Conservation (phyloP, 306 rosid species). For the Amphicarpaea edgeworthii region DNA sequence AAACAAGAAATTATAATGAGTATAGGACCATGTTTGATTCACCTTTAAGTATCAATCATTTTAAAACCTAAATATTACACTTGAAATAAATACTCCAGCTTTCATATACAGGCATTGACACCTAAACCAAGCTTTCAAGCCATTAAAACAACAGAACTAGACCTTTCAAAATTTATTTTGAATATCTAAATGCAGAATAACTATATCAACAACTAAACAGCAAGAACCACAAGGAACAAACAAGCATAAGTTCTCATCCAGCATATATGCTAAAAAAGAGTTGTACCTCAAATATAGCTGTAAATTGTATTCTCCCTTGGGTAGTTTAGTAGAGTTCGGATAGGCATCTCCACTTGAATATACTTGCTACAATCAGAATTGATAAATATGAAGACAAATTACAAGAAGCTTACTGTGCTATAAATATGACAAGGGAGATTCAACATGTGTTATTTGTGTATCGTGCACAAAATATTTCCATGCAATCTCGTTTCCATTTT, state of each 20-base stretch:
- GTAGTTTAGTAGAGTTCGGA: constrained; percentile 74
- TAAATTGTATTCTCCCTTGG: constrained; percentile 92
- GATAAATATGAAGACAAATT: constrained; percentile 38
- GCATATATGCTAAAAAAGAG: constrained; percentile 45
- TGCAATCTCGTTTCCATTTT: background rate
- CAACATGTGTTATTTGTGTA: background rate
- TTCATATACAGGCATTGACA: constrained; percentile 18
- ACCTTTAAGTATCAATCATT: constrained; percentile 5
- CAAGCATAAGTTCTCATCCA: constrained; percentile 32
- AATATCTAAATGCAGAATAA: constrained; percentile 33
- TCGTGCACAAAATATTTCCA: background rate
- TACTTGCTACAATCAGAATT: constrained; percentile 63
- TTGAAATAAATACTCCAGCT: constrained; percentile 19
- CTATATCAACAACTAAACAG: constrained; percentile 8
- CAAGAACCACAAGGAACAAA: constrained; percentile 39
- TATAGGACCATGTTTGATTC: constrained; percentile 20
- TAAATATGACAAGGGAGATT: background rate
- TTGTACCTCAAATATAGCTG: constrained; percentile 77
- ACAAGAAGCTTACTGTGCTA: background rate
- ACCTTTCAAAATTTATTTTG: constrained; percentile 8
- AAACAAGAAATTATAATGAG: constrained; percentile 46
- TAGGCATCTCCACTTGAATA: constrained; percentile 89
- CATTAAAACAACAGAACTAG: constrained; percentile 22
- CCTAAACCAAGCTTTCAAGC: constrained; percentile 35
- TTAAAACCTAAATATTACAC: constrained; percentile 33